Base-by-base conservation (phyloP, 257 asterid genomes). In the Fraxinus cuspidata region DNA sequence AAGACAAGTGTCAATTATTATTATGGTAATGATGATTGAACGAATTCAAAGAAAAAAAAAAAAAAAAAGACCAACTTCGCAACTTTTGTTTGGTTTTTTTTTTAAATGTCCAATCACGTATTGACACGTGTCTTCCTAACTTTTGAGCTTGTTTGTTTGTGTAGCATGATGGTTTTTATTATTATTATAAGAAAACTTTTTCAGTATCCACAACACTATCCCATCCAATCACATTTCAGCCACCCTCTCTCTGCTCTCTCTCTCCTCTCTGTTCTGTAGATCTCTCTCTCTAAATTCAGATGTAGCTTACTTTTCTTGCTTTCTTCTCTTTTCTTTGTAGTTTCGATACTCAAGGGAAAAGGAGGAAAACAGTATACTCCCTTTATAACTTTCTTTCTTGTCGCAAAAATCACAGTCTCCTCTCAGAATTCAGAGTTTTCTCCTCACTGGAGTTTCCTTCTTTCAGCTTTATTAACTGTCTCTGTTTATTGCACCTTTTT, bases 201-300 rank as follows among this genome's bases (percentile, higher is more conserved):
- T 58, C 73, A 88, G 94, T 78, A 91, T 91, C 94, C 92, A 85
- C 88, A 85, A 78, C 90, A 85, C 93, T 92, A 85, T 81, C 21
- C 37, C 89, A 85, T 78, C 98, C 97, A 94, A 94, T 94, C 96
- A 92, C 70, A 84, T 2, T 79, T 75, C 40, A 21, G 13, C n/a
- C 18, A 2, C 25, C 13, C 16, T 35, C 74, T 42, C 4, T 29
- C 63, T 35, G 69, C 12, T 19, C 44, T 72, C 49, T 37, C 79
- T 81, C 80, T 80, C 79, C n/a, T 28, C 73, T 65, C 80, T 73
- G 70, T 73, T 63, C 70, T 78, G 69, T 80, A 76, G 85, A 78
- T 76, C 88, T 86, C 78, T 79, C 79, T 60, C 83, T 78, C 72
- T 77, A 64, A 77, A 60, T 76, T 70, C 68, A 82, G 87, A 86